Evolutionary conservation across 768 basidiomycete species (phyloP), one percentile per base, ranked within the genome.

Genomic region (Trametes sanguinea): DNA sequence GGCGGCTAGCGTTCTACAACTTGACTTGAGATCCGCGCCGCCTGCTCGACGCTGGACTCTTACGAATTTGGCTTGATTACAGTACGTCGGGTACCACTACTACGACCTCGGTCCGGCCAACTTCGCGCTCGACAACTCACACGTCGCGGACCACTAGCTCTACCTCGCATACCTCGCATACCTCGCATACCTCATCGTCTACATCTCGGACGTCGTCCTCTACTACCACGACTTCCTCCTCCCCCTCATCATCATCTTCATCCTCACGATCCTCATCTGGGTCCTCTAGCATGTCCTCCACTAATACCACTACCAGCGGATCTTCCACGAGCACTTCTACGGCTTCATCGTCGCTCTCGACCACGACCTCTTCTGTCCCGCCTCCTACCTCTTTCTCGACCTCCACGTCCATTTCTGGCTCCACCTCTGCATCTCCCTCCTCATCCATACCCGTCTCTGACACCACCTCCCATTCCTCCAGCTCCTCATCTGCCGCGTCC

Each of bases 41-140:
- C 35, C 35, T 11, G 57, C 32, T 59, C 42, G 32, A 22, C 57
- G 50, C 50, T 27, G 57, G 57, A 59, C 50, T 52, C 57, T 59
- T 51, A 52, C 57, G 42, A 37, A 37, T 44, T n/a, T 45, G 10
- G 30, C n/a, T 37, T 17, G 40, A 35, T 35, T 27, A 35, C 48
- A 51, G 57, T 52, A 35, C 50, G n/a, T 53, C 55, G 10, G 44
- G 32, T n/a, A 39, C 13, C 44, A 27, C 43, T 6, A 48, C 51
- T 27, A 10, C 6, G 30, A 27, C 51, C 10, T 37, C 45, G 35
- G 6, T 17, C 30, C 43, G 32, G 13, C 42, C 46, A 22, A 32
- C 47, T 2, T 29, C n/a, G 10, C 11, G 6, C 33, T 30, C 54
- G 14, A 30, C 40, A 2, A n/a, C 43, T 29, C 5, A 7, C 33